Base-by-base conservation (phyloP, 768 basidiomycete species). In the Tylopilus sp. region DNA sequence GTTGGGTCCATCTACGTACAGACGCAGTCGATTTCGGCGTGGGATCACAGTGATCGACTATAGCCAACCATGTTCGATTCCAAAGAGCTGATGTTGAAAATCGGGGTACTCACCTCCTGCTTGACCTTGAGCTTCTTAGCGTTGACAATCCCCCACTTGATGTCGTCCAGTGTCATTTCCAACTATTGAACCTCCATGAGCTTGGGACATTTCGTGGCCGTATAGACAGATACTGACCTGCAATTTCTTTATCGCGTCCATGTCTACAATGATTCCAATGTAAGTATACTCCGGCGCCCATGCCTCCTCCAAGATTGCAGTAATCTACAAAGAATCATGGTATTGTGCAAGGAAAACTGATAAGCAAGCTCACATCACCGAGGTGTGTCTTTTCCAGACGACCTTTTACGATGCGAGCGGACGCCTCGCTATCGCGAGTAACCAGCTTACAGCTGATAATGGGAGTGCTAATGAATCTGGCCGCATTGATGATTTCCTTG, bases 401-500 rank as follows among this genome's bases (percentile, higher is more conserved):
- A 12, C 87, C 97, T 70, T 99, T 98, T 57, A 99, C 97, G 60
- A 98, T 98, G 44, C 97, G 84, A 22, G 97, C 97, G 20, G 95
- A 92, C n/a, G 88, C 81, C 65, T 98, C 97, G 57, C 83, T 93
- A 56, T 88, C 77, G 47, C 78, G 75, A 8, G 87, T 87, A 12
- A 92, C 92, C 22, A 99, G 78, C 67, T 91, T 92, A 62, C 95
- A 95, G 55, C 95, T 95, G 69, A 99, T 99, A 68, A 99, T 98
- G 4, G 97, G 97, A 0, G 97, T 99, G 64, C 88, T 94, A 71
- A 99, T 98, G 35, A 77, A 71, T 68, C 97, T 99, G n/a, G 97
- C 91, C 3, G 94, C 97, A 61, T 98, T 99, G 76, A 99, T 99
- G 58, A 99, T 98, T 71, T 99, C 97, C 70, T 98, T 98, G 73